Conservation (phyloP, 2,329 filamentous ascomycete genomes). For the Neonectria sp. region DNA sequence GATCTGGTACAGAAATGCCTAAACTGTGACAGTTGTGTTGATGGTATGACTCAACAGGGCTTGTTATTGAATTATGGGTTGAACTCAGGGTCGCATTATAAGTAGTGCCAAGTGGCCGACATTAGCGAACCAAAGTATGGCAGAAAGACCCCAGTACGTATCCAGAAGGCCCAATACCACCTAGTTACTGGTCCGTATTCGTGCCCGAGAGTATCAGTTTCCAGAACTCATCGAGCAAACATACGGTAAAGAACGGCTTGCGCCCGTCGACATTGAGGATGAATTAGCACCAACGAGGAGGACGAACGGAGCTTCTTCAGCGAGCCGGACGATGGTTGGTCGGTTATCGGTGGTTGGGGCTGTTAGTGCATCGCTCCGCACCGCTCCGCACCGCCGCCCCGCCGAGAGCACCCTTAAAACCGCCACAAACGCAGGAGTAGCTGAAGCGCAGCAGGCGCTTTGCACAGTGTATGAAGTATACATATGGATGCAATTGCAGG, state of each 20-base stretch:
- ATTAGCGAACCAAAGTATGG: background rate
- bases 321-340: background rate
- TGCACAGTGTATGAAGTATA: background rate
- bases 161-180: background rate
- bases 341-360: background rate
- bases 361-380: background rate
- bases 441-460: background rate
- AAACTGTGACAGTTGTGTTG: background rate
- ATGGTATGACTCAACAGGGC: background rate
- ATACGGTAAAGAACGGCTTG: background rate
- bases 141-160: background rate
- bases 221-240: background rate
- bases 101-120: background rate
- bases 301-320: background rate
- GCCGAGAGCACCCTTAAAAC: background rate
- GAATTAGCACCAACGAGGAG: background rate
- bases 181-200: background rate
- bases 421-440: background rate
- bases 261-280: background rate
- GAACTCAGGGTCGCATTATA: background rate
- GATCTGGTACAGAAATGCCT: background rate
- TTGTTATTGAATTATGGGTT: background rate
- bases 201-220: background rate
- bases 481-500: no score
- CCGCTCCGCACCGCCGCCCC: background rate